Percentiles rank a stretch among this genome's conserved stretches.
Evolutionary conservation across 2,329 filamentous ascomycete species (phyloP).

Genomic region (Aureobasidium sp.): DNA sequence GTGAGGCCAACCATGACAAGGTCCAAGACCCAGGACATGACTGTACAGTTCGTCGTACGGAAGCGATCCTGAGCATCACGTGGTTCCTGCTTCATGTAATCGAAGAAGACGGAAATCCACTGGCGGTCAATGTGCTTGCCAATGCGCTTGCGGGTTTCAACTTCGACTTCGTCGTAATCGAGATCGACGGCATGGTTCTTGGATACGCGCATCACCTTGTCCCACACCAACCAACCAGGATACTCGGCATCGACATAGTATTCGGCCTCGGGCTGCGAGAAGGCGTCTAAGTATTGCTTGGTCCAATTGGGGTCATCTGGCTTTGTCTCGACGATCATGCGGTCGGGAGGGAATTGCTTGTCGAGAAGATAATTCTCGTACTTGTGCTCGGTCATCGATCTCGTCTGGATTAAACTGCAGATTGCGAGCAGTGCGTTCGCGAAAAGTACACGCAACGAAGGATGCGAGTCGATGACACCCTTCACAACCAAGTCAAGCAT

Average conservation of each 20-base stretch:
- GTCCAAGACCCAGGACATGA: slow-evolving; percentile 85
- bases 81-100: slow-evolving; percentile 92
- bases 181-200: slow-evolving; percentile 63
- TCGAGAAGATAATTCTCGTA: slow-evolving; percentile 82
- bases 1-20: slow-evolving; percentile 77
- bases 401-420: slow-evolving; percentile 81
- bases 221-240: slow-evolving; percentile 95
- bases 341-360: slow-evolving; percentile 69
- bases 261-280: slow-evolving; percentile 69
- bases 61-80: slow-evolving; percentile 80
- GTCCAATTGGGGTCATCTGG: slow-evolving; percentile 76
- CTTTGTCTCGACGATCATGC: slow-evolving; percentile 64
- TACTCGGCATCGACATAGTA: slow-evolving; percentile 90
- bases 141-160: slow-evolving; percentile 66
- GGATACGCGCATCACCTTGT: slow-evolving; percentile 75
- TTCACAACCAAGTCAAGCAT: slow-evolving; percentile 76
- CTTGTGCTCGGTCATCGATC: slow-evolving; percentile 76
- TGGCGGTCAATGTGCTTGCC: slow-evolving; percentile 70
- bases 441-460: slow-evolving; percentile 74
- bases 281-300: slow-evolving; percentile 66
- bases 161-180: slow-evolving; percentile 77
- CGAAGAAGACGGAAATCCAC: slow-evolving; percentile 85
- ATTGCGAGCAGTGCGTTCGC: slow-evolving; percentile 67
- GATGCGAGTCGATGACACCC: slow-evolving; percentile 85
- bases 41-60: slow-evolving; percentile 77